Percentiles rank a stretch among this genome's conserved stretches.
Conservation (phyloP, 352 stramenopile species). For the Hyaloperonospora arabidopsidis region DNA sequence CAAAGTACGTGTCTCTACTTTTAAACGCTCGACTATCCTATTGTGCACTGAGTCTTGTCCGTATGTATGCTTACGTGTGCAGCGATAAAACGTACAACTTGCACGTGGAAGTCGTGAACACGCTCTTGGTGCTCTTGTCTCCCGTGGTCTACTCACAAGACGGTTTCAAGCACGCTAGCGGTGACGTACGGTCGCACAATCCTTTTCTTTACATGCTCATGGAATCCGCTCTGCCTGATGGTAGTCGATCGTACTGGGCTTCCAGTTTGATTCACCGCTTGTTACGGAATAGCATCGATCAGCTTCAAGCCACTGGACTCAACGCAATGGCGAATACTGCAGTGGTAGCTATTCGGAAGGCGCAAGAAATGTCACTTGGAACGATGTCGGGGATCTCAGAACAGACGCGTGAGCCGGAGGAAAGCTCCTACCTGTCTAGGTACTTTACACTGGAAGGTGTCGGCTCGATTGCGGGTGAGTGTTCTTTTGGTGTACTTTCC, state of each 20-base stretch:
- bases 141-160: slow-evolving; percentile 56
- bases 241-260: slow-evolving; percentile 45
- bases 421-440: slow-evolving; percentile 35
- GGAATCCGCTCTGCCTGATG: slow-evolving; percentile 19
- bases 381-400: slow-evolving; percentile 47
- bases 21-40: too few species aligned
- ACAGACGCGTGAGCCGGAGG: slow-evolving; percentile 37
- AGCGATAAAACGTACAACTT: slow-evolving; percentile 51
- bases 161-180: slow-evolving; percentile 31
- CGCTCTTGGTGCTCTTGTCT: slow-evolving; percentile 58
- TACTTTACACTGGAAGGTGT: slow-evolving; percentile 60
- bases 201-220: slow-evolving; percentile 69
- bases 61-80: background rate
- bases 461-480: slow-evolving; percentile 51
- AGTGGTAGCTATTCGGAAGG: slow-evolving; percentile 34
- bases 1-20: slow-evolving; percentile 34
- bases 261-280: slow-evolving; percentile 43
- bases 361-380: slow-evolving; percentile 49
- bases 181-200: slow-evolving; percentile 42
- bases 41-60: too few species aligned
- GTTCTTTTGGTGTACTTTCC: background rate
- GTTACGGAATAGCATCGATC: slow-evolving; percentile 55
- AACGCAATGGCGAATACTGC: slow-evolving; percentile 31
- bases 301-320: slow-evolving; percentile 28
- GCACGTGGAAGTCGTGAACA: slow-evolving; percentile 71